phyloP scores from a whole-genome alignment of 108 stramenopile species.

The Fistulifera solaris region DNA sequence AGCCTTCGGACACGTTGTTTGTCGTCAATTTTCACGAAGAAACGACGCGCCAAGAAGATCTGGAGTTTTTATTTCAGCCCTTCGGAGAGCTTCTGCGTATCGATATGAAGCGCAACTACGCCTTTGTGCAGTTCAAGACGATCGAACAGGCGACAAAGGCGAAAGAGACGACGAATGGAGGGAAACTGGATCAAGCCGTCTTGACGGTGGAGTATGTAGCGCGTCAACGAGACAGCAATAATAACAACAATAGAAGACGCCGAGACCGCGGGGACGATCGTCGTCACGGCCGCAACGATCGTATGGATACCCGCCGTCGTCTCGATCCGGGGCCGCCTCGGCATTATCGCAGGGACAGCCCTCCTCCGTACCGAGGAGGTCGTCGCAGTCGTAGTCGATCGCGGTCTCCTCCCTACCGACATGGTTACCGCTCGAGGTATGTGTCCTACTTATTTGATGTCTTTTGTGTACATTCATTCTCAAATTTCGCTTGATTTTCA shows the following conservation, averaged over 20 bases:
- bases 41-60: conserved; percentile 78
- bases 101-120: conserved; percentile 90
- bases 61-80: conserved; percentile 69
- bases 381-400: conserved; percentile 10
- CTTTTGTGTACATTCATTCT: conserved; percentile 10
- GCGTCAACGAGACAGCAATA: conserved; percentile 25
- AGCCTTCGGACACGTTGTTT: conserved; percentile 65
- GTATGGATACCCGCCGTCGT: conserved; percentile 9
- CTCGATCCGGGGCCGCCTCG: conserved; percentile 14
- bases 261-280: conserved; percentile 28
- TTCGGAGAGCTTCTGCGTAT: conserved; percentile 73
- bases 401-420: conserved; percentile 13
- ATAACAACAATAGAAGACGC: conserved; percentile 10
- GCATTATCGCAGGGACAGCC: conserved; percentile 5
- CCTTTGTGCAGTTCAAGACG: conserved; percentile 78
- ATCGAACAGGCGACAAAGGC: conserved; percentile 70
- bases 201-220: conserved; percentile 84
- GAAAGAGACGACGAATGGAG: conserved; percentile 76
- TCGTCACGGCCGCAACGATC: conserved; percentile 21
- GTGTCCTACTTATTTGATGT: background rate
- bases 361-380: conserved; percentile 12
- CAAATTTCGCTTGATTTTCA: conserved; percentile 11
- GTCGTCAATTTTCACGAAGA: conserved; percentile 85
- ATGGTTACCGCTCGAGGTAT: conserved; percentile 2
- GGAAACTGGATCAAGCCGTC: conserved; percentile 74